These are phyloP conservation scores for Coniochaeta pulveracea DNA, from an alignment of 2,329 filamentous ascomycete genomes.

Conservation along the genomic window DNA sequence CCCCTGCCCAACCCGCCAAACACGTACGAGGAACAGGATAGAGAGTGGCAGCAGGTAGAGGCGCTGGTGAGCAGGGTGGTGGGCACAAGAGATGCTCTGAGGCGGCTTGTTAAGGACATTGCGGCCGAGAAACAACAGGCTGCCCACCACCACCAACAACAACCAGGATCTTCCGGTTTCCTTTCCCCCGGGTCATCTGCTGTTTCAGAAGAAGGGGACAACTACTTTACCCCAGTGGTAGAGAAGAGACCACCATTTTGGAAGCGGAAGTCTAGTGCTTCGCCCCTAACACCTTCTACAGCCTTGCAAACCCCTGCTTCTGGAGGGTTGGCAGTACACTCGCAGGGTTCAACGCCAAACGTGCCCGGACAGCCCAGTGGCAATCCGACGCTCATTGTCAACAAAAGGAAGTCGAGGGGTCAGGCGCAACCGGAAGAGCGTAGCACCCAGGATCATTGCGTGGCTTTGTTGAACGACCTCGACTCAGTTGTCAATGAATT, in stretches of 20 bases:
- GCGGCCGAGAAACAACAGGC: slow-evolving; percentile 45
- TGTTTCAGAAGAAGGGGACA: slow-evolving; percentile 36
- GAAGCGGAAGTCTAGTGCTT: slow-evolving; percentile 70
- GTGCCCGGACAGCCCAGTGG: slow-evolving; percentile 18
- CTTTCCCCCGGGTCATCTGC: slow-evolving; percentile 28
- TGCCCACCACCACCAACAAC: neutral
- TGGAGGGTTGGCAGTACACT: too few species aligned
- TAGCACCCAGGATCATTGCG: slow-evolving; percentile 70
- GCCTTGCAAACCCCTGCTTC: slow-evolving; percentile 24
- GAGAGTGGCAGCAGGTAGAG: slow-evolving; percentile 82
- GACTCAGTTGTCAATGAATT: slow-evolving; percentile 80
- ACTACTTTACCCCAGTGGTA: slow-evolving; percentile 36
- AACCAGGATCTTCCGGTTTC: slow-evolving; percentile 6
- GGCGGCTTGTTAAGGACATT: slow-evolving; percentile 76
- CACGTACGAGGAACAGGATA: slow-evolving; percentile 48
- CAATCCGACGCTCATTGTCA: slow-evolving; percentile 8
- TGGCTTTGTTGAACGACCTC: slow-evolving; percentile 72
- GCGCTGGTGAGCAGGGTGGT: slow-evolving; percentile 75
- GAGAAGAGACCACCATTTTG: slow-evolving; percentile 77
- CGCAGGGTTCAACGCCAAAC: too few species aligned
- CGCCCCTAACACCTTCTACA: slow-evolving; percentile 26
- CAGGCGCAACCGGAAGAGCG: slow-evolving; percentile 40
- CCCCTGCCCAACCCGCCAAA: slow-evolving; percentile 16
- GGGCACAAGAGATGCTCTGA: slow-evolving; percentile 78
- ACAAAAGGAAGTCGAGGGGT: slow-evolving; percentile 23